Evolutionary conservation across 2,329 filamentous ascomycete genomes (phyloP).

Genomic region (Ramularia endophylla): DNA sequence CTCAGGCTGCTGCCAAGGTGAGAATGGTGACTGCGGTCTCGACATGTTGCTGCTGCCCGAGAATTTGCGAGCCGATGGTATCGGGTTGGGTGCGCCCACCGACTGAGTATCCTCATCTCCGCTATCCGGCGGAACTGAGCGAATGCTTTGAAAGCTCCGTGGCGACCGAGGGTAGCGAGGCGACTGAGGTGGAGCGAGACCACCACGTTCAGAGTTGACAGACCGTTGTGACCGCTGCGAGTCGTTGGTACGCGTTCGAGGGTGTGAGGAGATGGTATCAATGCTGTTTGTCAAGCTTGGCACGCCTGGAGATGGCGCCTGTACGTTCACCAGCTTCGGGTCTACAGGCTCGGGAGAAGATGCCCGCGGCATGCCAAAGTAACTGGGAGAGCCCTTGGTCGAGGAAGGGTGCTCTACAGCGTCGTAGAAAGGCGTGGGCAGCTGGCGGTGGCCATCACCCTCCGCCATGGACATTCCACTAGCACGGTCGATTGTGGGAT

Average conservation of each 20-base stretch:
- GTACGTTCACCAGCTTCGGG: conserved; percentile 33
- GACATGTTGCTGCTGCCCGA: conserved; percentile 65
- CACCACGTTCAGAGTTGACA: conserved; percentile 14
- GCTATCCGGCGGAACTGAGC: conserved; percentile 44
- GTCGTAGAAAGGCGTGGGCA: conserved; percentile 22
- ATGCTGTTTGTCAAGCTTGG: conserved; percentile 32
- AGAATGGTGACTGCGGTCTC: conserved; percentile 55
- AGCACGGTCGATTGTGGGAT: conserved; percentile 27
- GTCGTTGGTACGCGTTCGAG: conserved; percentile 36
- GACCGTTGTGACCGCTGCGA: conserved; percentile 27
- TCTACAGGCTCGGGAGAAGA: conserved; percentile 42
- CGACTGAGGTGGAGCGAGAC: conserved; percentile 28
- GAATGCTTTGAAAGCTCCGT: conserved; percentile 38
- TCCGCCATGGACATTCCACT: conserved; percentile 12
- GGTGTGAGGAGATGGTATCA: conserved; percentile 32
- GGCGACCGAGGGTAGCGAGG: conserved; percentile 39
- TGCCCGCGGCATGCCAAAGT: conserved; percentile 43
- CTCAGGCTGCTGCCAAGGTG: conserved; percentile 56
- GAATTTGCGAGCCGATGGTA: conserved; percentile 67
- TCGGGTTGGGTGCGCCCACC: conserved; percentile 55
- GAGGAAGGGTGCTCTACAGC: conserved; percentile 15
- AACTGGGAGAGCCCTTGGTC: conserved; percentile 25
- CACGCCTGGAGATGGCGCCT: conserved; percentile 38
- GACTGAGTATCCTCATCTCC: conserved; percentile 55
- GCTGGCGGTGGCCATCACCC: conserved; percentile 7